Conservation (phyloP, 331 rosid species). For the Acacia concinna region DNA sequence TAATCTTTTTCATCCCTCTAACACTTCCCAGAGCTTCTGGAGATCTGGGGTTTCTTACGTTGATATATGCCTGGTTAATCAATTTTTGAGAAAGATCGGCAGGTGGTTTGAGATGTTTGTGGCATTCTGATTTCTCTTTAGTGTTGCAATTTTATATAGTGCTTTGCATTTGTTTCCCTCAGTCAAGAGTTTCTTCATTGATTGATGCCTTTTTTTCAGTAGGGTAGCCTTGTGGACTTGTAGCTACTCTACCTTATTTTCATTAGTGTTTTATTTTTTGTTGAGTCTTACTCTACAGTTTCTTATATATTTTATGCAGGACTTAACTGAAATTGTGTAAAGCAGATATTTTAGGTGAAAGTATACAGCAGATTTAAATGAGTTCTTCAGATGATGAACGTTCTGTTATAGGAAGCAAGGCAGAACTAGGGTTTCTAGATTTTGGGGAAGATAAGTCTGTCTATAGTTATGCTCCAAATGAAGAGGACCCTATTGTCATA, state of each 20-base stretch:
- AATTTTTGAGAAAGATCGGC: neutral
- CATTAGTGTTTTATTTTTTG: slow-evolving; percentile 1
- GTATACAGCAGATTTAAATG: slow-evolving; percentile 50
- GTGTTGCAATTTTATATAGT: neutral
- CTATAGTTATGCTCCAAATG: slow-evolving; percentile 54
- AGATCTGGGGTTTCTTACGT: neutral
- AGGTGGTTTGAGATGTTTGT: neutral
- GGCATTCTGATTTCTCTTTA: neutral
- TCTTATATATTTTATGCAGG: slow-evolving; percentile 32
- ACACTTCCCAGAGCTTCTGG: neutral
- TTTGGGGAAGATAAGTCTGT: slow-evolving; percentile 72
- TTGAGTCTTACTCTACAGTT: neutral
- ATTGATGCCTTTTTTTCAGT: neutral
- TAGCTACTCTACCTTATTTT: neutral
- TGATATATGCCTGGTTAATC: neutral
- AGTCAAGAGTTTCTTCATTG: neutral
- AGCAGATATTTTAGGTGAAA: slow-evolving; percentile 27
- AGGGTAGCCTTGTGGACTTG: neutral
- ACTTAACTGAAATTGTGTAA: slow-evolving; percentile 27
- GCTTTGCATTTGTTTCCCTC: neutral
- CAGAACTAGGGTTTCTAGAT: slow-evolving; percentile 78
- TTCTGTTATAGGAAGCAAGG: slow-evolving; percentile 76
- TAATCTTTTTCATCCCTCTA: neutral
- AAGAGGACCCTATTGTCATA: slow-evolving; percentile 56
- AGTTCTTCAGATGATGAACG: slow-evolving; percentile 62